Base-by-base conservation (phyloP, 768 basidiomycete species). In the Collybiopsis confluens region DNA sequence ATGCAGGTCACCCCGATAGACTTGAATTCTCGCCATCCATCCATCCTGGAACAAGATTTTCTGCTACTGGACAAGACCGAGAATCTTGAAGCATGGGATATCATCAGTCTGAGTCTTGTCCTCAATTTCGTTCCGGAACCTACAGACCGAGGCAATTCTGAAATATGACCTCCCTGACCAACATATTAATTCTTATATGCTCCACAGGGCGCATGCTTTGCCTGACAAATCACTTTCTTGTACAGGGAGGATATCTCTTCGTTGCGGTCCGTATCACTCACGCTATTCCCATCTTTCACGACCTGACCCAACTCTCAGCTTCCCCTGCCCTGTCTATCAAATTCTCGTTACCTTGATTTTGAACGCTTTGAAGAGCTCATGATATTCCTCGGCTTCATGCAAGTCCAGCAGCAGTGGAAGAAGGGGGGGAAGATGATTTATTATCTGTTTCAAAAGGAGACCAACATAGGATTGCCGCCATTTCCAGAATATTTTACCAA, bases 31-130 rank as follows among this genome's bases (percentile, higher is more conserved):
- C 81, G 86, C 42, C 92, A 96, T 66, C 87, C 92, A 0, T 67
- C 73, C 35, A 95, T 97, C 24, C 23, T 73, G n/a, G 85, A 95
- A 64, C 92, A 94, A 65, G 91, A 97, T 64, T 95, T 96, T 61
- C 66, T 96, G 41, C 64, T 77, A 4, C 72, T 93, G 67, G 80
- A 86, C 47, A 59, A 66, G 48, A 64, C 61, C 16, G 71, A 77
- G 58, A 70, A 88, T 62, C 63, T 64, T 9, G 76, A 70, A 56
- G 73, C 73, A 59, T 97, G 92, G 88, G 86, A 92, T 59, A 63
- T 85, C 18, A 78, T 96, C 54, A 92, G 90, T 65, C 80, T 95
- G 23, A 93, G 92, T 61, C 71, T 97, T 33, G 94, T 97, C 3
- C 68, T 97, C 3, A 97, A 97, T 63, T 97, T 95, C 62, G 89